phyloP scores from a whole-genome alignment of 1,139 yeast genomes.

The Lodderomyces parapsilosis region DNA sequence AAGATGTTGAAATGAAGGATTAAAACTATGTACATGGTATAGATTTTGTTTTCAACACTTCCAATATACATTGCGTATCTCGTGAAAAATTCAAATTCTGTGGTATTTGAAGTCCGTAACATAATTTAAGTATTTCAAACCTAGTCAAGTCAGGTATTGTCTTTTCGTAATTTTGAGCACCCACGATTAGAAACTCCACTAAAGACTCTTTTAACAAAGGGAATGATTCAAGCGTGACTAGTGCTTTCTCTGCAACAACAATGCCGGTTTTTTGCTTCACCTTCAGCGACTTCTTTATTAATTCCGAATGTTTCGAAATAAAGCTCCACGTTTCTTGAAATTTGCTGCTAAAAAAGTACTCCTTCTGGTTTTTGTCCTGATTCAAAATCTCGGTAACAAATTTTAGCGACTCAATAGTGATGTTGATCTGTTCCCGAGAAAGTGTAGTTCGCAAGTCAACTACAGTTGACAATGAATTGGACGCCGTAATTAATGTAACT shows the following conservation, averaged over 20 bases:
- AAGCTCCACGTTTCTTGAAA: constrained; percentile 40
- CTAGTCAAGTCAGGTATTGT: constrained; percentile 32
- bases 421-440: constrained; percentile 12
- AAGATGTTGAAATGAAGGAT: constrained; percentile 20
- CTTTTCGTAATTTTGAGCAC: constrained; percentile 32
- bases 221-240: constrained; percentile 8
- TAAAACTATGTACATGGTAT: constrained; percentile 7
- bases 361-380: constrained; percentile 26
- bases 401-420: constrained; percentile 20
- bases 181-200: constrained; percentile 26
- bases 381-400: constrained; percentile 28
- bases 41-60: constrained; percentile 24
- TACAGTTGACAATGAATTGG: constrained; percentile 17
- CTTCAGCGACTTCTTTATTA: constrained; percentile 10
- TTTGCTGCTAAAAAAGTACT: constrained; percentile 32
- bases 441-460: constrained; percentile 5
- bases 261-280: constrained; percentile 1
- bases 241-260: constrained; percentile 8
- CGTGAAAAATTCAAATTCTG: constrained; percentile 18
- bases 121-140: constrained; percentile 28
- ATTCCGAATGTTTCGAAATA: constrained; percentile 18
- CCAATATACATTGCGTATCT: constrained; percentile 31
- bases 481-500: constrained; percentile 19
- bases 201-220: constrained; percentile 11
- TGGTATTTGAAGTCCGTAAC: constrained; percentile 26